Base-by-base conservation (phyloP, 2,329 filamentous ascomycete genomes). In the Mollisia scopiformis region DNA sequence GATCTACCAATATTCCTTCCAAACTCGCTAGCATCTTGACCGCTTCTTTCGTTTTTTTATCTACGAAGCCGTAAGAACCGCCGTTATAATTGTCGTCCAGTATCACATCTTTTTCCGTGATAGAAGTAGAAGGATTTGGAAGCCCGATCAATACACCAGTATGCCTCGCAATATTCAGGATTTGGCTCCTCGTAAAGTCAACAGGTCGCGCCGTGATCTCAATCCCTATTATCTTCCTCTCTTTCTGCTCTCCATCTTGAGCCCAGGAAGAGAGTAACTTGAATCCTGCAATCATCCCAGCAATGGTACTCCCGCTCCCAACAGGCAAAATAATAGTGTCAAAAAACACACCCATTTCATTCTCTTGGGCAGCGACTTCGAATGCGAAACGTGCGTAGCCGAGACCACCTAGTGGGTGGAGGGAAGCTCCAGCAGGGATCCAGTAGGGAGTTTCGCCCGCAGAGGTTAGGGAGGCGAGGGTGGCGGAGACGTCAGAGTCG, bases 361-460 rank as follows among this genome's bases (percentile, higher is more conserved):
- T 25, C n/a, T 47, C 43, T 27, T 27, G 43, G 6, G 6, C 3
- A 14, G 43, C 25, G 2, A 58, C n/a, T 50, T 58, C 56, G 21
- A 54, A 58, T 27, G 56, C 56, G 25, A 39, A 58, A 6, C 47
- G 33, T n/a, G 49, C 47, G 41, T 58, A 58, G 6, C 56, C 56
- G 3, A 58, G 25, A 2, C 56, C 56, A 6, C 49, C 56, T 28
- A 58, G 35, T 7, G 47, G 35, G 13, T 58, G 56, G 13, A 39
- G 14, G 23, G 47, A 52, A 28, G 35, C 39, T 4, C 56, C 56
- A 8, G 47, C 25, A 7, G 49, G 56, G n/a, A 58, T 58, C 49
- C 56, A 58, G 14, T 58, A 54, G 13, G 49, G 56, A 5, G n/a
- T 31, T 30, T 53, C 56, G 25, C 43, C 43, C 7, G 25, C 11